These are phyloP conservation scores for Acidomyces sp. DNA, from an alignment of 495 filamentous ascomycete species.

Conservation along the genomic window DNA sequence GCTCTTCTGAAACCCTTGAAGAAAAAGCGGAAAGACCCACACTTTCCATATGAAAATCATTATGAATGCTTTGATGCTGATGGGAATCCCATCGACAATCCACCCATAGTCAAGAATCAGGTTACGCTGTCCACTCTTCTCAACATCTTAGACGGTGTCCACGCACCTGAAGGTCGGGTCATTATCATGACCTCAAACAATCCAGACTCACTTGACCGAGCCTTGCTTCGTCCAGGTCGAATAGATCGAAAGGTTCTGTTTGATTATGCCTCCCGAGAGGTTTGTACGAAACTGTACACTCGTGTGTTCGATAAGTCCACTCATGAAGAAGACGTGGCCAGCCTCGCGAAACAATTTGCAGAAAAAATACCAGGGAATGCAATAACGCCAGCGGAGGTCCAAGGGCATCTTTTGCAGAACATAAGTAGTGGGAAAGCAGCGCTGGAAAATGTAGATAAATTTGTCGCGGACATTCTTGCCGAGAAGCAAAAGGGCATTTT, in stretches of 20 bases:
- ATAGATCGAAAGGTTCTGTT: constrained; percentile 99
- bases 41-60: too few species aligned
- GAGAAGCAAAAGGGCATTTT: too few species aligned
- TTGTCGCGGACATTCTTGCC: neutral
- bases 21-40: constrained; percentile 1
- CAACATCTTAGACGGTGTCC: constrained; percentile 93
- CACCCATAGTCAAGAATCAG: constrained; percentile 93
- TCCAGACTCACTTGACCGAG: constrained; percentile 89
- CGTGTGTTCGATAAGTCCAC: constrained; percentile 43
- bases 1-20: neutral
- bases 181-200: constrained; percentile 99
- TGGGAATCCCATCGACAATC: too few species aligned
- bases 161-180: constrained; percentile 93
- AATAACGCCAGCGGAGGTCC: constrained; percentile 57
- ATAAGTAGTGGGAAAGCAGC: too few species aligned
- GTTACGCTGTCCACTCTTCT: constrained; percentile 96
- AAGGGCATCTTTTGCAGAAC: constrained; percentile 39
- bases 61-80: too few species aligned
- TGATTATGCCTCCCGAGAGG: constrained; percentile 36
- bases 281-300: constrained; percentile 37
- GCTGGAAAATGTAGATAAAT: neutral
- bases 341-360: constrained; percentile 40
- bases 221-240: constrained; percentile 87
- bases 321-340: constrained; percentile 23
- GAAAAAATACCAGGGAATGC: constrained; percentile 37